phyloP scores from a whole-genome alignment of 31 red algal species.

The Porphyra umbilicalis region DNA sequence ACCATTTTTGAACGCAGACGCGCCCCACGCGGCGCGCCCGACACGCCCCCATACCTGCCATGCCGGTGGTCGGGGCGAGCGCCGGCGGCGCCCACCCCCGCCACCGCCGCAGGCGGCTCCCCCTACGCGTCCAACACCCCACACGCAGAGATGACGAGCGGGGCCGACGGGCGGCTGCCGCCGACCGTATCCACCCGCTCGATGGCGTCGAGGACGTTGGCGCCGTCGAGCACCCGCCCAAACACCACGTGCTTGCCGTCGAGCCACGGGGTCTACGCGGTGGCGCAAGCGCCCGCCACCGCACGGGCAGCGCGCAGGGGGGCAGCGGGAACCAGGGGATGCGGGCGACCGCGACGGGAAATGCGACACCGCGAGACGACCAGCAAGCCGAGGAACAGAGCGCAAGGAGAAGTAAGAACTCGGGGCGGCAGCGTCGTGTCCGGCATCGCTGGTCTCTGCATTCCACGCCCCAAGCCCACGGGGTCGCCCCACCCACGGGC shows the following conservation, averaged over 20 bases:
- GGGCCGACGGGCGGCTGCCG: neutral
- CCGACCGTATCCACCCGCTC: constrained; percentile 1
- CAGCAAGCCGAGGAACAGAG: neutral
- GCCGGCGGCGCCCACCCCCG: neutral
- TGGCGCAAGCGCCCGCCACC: neutral
- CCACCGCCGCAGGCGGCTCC: neutral
- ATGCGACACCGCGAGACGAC: neutral
- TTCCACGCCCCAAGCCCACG: too few relatives aligned
- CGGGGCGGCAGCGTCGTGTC: neutral
- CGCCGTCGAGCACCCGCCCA: constrained; percentile 40
- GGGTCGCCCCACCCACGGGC: too few relatives aligned
- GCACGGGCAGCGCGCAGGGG: neutral
- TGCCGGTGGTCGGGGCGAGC: too few relatives aligned
- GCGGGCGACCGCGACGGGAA: neutral
- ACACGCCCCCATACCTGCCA: too few relatives aligned
- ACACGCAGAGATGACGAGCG: neutral
- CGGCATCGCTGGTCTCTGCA: neutral
- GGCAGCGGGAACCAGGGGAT: neutral
- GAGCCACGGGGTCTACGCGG: constrained; percentile 19
- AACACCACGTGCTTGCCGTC: constrained; percentile 75
- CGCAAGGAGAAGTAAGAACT: neutral
- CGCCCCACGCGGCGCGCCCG: too few relatives aligned
- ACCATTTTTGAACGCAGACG: too few relatives aligned
- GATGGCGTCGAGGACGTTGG: constrained; percentile 20
- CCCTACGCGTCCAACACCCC: neutral